These are phyloP conservation scores for Chlorella sorokiniana DNA, from an alignment of 139 green algal genomes.

Conservation along the genomic window DNA sequence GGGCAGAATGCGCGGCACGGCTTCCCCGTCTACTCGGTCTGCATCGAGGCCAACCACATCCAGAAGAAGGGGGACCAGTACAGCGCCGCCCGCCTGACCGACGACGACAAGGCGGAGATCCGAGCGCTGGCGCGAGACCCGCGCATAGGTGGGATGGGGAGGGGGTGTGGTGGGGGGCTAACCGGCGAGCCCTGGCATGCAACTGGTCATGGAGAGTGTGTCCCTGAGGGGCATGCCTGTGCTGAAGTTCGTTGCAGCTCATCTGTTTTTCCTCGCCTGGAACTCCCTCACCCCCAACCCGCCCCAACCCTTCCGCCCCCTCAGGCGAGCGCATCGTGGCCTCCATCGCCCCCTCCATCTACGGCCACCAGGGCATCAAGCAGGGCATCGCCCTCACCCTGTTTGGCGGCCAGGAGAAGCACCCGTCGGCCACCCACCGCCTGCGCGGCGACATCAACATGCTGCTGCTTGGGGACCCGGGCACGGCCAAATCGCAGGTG, in stretches of 20 bases:
- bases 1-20: constrained; percentile 87
- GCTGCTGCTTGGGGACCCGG: constrained; percentile 95
- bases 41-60: constrained; percentile 95
- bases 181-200: not conserved
- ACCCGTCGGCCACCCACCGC: constrained; percentile 68
- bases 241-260: not conserved
- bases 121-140: constrained; percentile 77
- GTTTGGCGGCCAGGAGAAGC: constrained; percentile 92
- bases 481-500: constrained; percentile 53
- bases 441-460: constrained; percentile 98
- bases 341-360: constrained; percentile 98
- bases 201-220: not conserved
- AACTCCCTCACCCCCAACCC: not conserved
- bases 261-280: not conserved
- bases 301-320: not conserved
- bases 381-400: constrained; percentile 90
- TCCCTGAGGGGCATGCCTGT: not conserved
- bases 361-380: constrained; percentile 98
- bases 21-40: constrained; percentile 94
- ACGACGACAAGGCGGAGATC: constrained; percentile 92
- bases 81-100: constrained; percentile 75
- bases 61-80: constrained; percentile 80
- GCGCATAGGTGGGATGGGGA: constrained; percentile 63
- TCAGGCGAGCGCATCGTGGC: constrained; percentile 85
- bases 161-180: not conserved